Evolutionary conservation across 257 asterid genomes (phyloP).

Genomic region (Dorcoceras hygrometricum): DNA sequence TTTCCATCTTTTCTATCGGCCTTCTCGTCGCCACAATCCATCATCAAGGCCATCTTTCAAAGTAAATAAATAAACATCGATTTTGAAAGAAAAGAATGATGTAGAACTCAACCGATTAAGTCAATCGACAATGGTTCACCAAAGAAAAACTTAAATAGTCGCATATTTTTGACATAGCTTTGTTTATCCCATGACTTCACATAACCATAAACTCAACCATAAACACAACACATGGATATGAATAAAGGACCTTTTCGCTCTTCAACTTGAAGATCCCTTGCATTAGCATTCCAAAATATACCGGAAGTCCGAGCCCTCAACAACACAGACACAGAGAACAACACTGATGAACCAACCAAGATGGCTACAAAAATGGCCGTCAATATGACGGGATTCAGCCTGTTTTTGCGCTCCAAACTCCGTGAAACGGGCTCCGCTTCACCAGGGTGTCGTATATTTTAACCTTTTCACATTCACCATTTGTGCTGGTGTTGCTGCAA

Average conservation of each 20-base stretch:
- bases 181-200: neutral
- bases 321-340: slow-evolving; percentile 47
- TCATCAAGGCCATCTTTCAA: neutral
- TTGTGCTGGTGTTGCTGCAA: neutral
- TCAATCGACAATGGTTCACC: neutral
- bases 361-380: slow-evolving; percentile 35
- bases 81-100: slow-evolving; percentile 5
- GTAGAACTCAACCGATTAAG: neutral
- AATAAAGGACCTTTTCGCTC: slow-evolving; percentile 44
- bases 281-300: slow-evolving; percentile 43
- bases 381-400: slow-evolving; percentile 37
- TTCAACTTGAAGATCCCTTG: slow-evolving; percentile 36
- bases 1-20: slow-evolving; percentile 3
- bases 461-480: slow-evolving; percentile 49
- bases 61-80: slow-evolving; percentile 14
- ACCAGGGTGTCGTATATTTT: slow-evolving; percentile 23
- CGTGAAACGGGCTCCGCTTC: slow-evolving; percentile 20
- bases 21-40: neutral
- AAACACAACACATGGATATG: neutral
- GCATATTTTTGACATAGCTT: neutral
- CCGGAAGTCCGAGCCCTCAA: slow-evolving; percentile 46
- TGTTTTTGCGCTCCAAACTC: slow-evolving; percentile 32
- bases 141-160: neutral
- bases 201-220: neutral
- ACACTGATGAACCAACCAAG: slow-evolving; percentile 51